phyloP scores from a whole-genome alignment of 1,284 basidiomycete genomes.

The Hypsizygus ulmarius region DNA sequence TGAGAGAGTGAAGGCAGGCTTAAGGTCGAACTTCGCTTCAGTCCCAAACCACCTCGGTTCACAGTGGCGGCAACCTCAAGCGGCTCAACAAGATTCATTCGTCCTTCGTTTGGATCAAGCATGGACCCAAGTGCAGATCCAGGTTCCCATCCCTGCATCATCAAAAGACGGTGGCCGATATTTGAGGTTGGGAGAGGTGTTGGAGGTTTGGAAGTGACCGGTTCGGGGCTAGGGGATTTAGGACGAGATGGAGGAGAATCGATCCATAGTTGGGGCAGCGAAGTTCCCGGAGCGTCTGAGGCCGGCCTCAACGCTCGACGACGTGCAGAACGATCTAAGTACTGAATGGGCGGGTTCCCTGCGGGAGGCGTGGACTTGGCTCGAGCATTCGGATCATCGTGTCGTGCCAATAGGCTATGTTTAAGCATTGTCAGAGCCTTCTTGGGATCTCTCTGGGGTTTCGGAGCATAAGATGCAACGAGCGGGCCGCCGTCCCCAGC shows the following conservation, averaged over 20 bases:
- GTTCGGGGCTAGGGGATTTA: conserved; percentile 17
- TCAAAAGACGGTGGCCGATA: conserved; percentile 61
- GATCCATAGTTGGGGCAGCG: conserved; percentile 12
- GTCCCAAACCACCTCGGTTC: conserved; percentile 56
- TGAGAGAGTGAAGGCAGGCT: conserved; percentile 13
- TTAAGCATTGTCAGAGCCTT: conserved; percentile 61
- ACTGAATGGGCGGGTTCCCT: conserved; percentile 26
- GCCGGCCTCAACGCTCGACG: conserved; percentile 56
- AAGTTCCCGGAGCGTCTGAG: conserved; percentile 48
- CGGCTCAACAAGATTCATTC: conserved; percentile 52
- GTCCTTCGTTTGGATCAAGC: conserved; percentile 26
- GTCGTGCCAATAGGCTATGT: conserved; percentile 54
- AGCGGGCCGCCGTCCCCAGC: conserved; percentile 22
- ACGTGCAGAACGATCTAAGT: conserved; percentile 67
- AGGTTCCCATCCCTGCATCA: conserved; percentile 74
- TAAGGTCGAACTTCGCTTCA: conserved; percentile 23
- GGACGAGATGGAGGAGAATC: conserved; percentile 15
- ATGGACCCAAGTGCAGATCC: conserved; percentile 55
- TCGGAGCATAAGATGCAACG: conserved; percentile 15
- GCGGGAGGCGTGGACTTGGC: conserved; percentile 17
- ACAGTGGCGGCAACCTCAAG: conserved; percentile 43
- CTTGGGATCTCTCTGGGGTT: conserved; percentile 45
- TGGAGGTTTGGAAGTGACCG: conserved; percentile 35
- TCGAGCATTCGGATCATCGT: conserved; percentile 26
- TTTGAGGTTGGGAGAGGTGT: conserved; percentile 53